Conservation (phyloP, 2,329 filamentous ascomycete genomes). For the Microdochium nivale region DNA sequence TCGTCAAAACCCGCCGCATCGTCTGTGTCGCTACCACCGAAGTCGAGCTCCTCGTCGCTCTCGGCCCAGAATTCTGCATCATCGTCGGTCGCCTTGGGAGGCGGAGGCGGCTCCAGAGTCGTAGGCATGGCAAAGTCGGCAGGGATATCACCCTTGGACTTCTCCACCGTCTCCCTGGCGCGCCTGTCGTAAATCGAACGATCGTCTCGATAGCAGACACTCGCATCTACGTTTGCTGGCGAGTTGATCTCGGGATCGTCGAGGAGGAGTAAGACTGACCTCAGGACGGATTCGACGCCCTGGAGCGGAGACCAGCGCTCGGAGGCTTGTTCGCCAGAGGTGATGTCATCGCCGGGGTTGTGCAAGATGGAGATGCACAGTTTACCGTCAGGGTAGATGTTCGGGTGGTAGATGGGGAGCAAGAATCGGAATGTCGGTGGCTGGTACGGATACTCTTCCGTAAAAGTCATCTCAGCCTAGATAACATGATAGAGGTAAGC, state of each 20-base stretch:
- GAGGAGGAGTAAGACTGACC: constrained; percentile 83
- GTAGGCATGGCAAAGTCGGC: constrained; percentile 75
- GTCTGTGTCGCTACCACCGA: constrained; percentile 62
- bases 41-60: constrained; percentile 68
- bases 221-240: constrained; percentile 89
- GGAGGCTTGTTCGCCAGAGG: constrained; percentile 80
- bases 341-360: constrained; percentile 80
- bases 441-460: constrained; percentile 78
- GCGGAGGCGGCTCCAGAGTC: constrained; percentile 50
- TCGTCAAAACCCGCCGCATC: constrained; percentile 54
- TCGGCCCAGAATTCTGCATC: constrained; percentile 81
- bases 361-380: constrained; percentile 97
- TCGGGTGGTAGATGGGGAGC: constrained; percentile 76
- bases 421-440: constrained; percentile 86
- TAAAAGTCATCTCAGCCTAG: constrained; percentile 77
- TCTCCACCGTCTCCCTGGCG: constrained; percentile 62
- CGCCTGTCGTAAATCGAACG: constrained; percentile 59
- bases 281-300: constrained; percentile 87
- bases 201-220: constrained; percentile 73
- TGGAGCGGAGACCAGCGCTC: constrained; percentile 95
- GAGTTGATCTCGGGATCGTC: constrained; percentile 92
- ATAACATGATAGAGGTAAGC: neutral
- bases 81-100: constrained; percentile 55
- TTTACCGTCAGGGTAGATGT: constrained; percentile 83
- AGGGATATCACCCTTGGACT: constrained; percentile 73